These are phyloP conservation scores for Calcarisporium arbuscula DNA, from an alignment of 2,329 filamentous ascomycete species.

Conservation along the genomic window DNA sequence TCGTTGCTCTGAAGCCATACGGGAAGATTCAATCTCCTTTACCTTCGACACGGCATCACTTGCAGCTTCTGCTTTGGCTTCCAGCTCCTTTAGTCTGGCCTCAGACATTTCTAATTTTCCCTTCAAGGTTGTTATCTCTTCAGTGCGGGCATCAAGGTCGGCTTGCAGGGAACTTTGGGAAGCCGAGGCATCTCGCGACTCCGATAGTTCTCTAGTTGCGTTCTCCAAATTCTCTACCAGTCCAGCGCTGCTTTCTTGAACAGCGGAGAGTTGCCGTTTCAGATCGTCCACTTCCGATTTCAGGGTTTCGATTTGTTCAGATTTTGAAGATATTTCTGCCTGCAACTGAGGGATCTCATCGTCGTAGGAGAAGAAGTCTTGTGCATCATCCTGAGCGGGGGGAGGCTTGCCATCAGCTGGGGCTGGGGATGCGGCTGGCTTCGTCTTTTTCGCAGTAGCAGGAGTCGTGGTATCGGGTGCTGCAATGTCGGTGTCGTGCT, in stretches of 20 bases:
- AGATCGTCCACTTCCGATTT: slow-evolving; percentile 62
- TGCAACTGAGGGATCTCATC: slow-evolving; percentile 80
- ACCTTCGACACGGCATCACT: slow-evolving; percentile 23
- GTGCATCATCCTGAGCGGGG: slow-evolving; percentile 38
- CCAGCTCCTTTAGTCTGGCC: slow-evolving; percentile 37
- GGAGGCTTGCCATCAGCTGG: slow-evolving; percentile 37
- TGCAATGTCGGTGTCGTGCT: slow-evolving; percentile 14
- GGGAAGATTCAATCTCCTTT: slow-evolving; percentile 28
- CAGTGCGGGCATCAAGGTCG: slow-evolving; percentile 41
- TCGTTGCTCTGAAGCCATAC: slow-evolving; percentile 28
- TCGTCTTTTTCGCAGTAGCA: slow-evolving; percentile 20
- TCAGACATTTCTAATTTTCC: slow-evolving; percentile 39
- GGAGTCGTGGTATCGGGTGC: slow-evolving; percentile 1
- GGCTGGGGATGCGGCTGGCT: slow-evolving; percentile 33
- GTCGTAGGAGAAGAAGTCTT: slow-evolving; percentile 91
- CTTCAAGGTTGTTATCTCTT: slow-evolving; percentile 44
- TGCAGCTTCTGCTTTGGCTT: slow-evolving; percentile 28
- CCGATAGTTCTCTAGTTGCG: slow-evolving; percentile 56
- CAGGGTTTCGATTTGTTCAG: slow-evolving; percentile 64
- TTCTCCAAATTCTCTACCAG: slow-evolving; percentile 62
- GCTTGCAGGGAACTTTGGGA: slow-evolving; percentile 41
- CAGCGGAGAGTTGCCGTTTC: slow-evolving; percentile 62
- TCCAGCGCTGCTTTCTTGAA: slow-evolving; percentile 63
- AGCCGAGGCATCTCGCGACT: slow-evolving; percentile 33
- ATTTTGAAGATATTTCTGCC: slow-evolving; percentile 62